A percentile compares a stretch with the other conserved stretches of the same genome.
phyloP scores from a whole-genome alignment of 2,329 filamentous ascomycete genomes.

The Cadophora sp. region DNA sequence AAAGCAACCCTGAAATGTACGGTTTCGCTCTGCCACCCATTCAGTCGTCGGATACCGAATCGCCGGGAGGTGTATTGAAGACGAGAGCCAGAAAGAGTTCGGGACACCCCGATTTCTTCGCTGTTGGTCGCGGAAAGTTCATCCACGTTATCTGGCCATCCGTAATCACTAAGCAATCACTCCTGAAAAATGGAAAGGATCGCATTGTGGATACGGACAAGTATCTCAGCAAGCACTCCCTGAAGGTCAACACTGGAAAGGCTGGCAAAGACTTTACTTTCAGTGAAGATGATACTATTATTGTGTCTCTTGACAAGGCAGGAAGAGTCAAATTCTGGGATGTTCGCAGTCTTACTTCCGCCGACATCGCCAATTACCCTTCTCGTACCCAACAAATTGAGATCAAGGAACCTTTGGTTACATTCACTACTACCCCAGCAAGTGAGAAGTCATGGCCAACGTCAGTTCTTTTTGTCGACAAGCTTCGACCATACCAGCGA shows the following conservation, averaged over 20 bases:
- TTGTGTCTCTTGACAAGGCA: constrained; percentile 96
- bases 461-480: constrained; percentile 94
- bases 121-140: constrained; percentile 92
- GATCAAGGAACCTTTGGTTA: constrained; percentile 85
- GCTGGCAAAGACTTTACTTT: constrained; percentile 98
- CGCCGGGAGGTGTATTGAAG: constrained; percentile 91
- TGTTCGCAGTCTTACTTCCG: constrained; percentile 75
- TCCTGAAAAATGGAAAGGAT: constrained; percentile 69
- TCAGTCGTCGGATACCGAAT: constrained; percentile 85
- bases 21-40: constrained; percentile 91
- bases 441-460: constrained; percentile 97
- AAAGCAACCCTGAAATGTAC: constrained; percentile 80
- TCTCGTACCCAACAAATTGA: constrained; percentile 57
- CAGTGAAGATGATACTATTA: constrained; percentile 92
- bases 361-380: constrained; percentile 37
- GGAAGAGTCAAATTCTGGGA: constrained; percentile 99
- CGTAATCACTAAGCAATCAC: constrained; percentile 66
- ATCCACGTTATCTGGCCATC: constrained; percentile 86
- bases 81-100: constrained; percentile 91
- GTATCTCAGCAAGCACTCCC: constrained; percentile 82
- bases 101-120: constrained; percentile 90
- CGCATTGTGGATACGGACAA: constrained; percentile 84
- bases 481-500: constrained; percentile 91
- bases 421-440: constrained; percentile 83
- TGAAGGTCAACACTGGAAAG: constrained; percentile 97